phyloP scores from a whole-genome alignment of 805 yeast genomes.

The Sungouiella thailandica region DNA sequence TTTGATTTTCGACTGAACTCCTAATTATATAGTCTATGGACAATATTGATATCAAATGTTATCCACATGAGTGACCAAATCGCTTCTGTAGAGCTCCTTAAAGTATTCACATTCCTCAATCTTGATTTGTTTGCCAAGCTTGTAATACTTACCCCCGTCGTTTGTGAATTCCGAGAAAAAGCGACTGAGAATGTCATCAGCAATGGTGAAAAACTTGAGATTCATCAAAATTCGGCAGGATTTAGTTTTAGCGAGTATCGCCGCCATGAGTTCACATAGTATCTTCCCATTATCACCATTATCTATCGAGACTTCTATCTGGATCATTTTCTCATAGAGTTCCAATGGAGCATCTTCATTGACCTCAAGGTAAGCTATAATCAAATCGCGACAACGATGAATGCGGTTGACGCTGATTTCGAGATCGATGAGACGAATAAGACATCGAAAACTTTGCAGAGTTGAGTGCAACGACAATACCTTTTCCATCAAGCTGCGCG shows the following conservation, averaged over 20 bases:
- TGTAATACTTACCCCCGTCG: not conserved
- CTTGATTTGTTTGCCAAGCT: not conserved
- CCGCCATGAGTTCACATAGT: slow-evolving; percentile 23
- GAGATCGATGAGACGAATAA: slow-evolving; percentile 42
- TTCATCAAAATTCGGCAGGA: not conserved
- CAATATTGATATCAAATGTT: too few species aligned
- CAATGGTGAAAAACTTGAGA: not conserved
- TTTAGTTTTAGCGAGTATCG: slow-evolving; percentile 25
- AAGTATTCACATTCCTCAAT: slow-evolving; percentile 1
- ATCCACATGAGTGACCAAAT: too few species aligned
- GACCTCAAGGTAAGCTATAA: slow-evolving; percentile 22
- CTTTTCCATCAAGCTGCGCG: slow-evolving; percentile 34
- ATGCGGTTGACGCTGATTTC: slow-evolving; percentile 34
- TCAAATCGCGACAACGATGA: slow-evolving; percentile 32
- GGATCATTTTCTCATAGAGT: slow-evolving; percentile 38
- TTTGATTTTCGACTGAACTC: slow-evolving; percentile 2
- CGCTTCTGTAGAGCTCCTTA: not conserved
- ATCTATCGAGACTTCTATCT: slow-evolving; percentile 33
- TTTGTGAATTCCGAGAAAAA: too few species aligned
- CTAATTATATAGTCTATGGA: too few species aligned
- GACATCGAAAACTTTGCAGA: slow-evolving; percentile 23
- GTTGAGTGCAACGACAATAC: slow-evolving; percentile 21
- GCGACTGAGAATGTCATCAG: not conserved
- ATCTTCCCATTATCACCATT: slow-evolving; percentile 20
- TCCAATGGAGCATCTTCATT: slow-evolving; percentile 26